A percentile compares a stretch with the other conserved stretches of the same genome.
phyloP scores from a whole-genome alignment of 208 protist species.

The Crithidia mellificae region DNA sequence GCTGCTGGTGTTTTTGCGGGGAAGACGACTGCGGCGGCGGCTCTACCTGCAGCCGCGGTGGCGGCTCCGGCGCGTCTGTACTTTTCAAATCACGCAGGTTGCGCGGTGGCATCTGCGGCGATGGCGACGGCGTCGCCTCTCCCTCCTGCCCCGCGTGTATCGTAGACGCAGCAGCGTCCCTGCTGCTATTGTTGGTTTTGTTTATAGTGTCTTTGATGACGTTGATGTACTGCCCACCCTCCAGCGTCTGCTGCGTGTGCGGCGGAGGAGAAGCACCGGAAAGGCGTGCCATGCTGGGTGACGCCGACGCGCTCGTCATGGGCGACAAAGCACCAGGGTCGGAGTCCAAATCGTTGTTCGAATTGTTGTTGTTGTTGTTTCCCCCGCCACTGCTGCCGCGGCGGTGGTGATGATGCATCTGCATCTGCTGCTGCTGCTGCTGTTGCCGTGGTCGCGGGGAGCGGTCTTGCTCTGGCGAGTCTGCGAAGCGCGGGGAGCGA shows the following conservation, averaged over 20 bases:
- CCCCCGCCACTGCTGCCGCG: too few relatives aligned
- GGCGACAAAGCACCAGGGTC: slow-evolving; percentile 12
- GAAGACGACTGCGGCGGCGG: too few relatives aligned
- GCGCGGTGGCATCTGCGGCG: slow-evolving; percentile 2
- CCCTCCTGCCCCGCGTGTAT: background rate
- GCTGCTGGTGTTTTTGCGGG: too few relatives aligned
- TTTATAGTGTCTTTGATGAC: background rate
- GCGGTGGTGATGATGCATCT: too few relatives aligned
- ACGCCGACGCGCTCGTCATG: slow-evolving; percentile 12
- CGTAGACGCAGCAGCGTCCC: background rate
- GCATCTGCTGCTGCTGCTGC: too few relatives aligned
- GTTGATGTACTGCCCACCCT: background rate
- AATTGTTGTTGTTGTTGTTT: too few relatives aligned
- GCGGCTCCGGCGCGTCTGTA: slow-evolving; percentile 4
- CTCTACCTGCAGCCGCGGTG: background rate
- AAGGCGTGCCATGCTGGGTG: slow-evolving; percentile 9
- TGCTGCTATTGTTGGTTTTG: background rate
- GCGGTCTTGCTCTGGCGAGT: background rate
- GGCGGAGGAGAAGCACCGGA: slow-evolving; percentile 6
- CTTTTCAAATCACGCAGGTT: background rate
- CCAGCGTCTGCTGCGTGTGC: slow-evolving; percentile 27
- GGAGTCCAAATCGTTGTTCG: background rate
- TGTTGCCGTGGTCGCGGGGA: background rate
- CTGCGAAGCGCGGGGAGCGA: background rate
- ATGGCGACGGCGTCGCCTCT: background rate